Evolutionary conservation across 768 basidiomycete genomes (phyloP).

Genomic region (Cubamyces sp.): DNA sequence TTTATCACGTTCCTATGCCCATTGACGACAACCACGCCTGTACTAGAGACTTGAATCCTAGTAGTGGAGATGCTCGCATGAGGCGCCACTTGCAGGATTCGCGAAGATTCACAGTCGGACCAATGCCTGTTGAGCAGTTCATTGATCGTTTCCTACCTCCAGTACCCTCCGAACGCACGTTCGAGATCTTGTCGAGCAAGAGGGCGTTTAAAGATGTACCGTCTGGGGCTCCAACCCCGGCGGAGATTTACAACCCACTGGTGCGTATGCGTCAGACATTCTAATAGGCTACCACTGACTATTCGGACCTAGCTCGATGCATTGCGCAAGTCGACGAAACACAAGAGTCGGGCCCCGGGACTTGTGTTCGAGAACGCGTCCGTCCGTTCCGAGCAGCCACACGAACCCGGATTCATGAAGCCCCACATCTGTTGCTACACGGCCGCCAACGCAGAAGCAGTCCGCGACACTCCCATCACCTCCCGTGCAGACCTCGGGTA

Average conservation of each 20-base stretch:
- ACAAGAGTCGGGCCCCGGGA: slow-evolving; percentile 4
- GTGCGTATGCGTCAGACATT: background rate
- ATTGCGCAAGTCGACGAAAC: background rate
- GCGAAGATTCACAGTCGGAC: background rate
- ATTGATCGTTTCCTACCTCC: background rate
- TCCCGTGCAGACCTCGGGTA: slow-evolving; percentile 1
- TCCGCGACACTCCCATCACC: background rate
- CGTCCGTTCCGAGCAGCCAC: background rate
- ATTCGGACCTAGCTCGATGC: no score
- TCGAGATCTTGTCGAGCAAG: no score
- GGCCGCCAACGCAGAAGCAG: background rate
- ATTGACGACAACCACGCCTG: background rate
- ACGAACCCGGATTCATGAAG: background rate
- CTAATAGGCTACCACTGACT: no score
- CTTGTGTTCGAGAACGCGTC: background rate
- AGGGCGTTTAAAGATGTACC: no score
- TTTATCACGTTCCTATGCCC: background rate
- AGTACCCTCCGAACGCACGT: no score
- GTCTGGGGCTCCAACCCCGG: no score
- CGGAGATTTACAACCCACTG: background rate
- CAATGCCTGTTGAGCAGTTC: background rate
- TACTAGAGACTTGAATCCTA: background rate
- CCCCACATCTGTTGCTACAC: slow-evolving; percentile 14
- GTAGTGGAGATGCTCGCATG: background rate
- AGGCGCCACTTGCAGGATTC: background rate